Base-by-base conservation (phyloP, 371 early-diverging fungal genomes). In the Dinochytrium kinnereticum region DNA sequence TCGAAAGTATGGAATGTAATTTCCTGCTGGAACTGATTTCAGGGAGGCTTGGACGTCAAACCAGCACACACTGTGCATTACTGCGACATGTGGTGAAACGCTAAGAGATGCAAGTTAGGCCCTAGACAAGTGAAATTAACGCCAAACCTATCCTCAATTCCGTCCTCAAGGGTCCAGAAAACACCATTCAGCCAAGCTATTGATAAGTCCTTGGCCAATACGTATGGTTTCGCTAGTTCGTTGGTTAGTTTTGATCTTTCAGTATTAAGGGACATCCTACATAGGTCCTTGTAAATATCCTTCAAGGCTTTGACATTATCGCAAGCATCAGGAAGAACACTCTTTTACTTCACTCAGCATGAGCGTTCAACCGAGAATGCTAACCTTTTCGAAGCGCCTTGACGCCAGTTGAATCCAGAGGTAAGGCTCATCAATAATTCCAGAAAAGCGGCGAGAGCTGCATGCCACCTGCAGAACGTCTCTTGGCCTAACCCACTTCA, bases 21-120 rank as follows among this genome's bases (percentile, higher is more conserved):
- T 57, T 5, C 57, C 57, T 30, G 57, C 15, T 57, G 57, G 26
- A 24, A 57, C 57, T 7, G n/a, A 26, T 5, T 5, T 7, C 15
- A 57, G 57, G 31, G n/a, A 15, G 5, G 57, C 57, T 30, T 57
- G 57, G 10, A 57, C 57, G 57, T 57, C 57, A 26, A 57, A 57
- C 57, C 57, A 57, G 57, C 57, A 57, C 13, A 57, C 57, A 26
- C 57, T 57, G 5, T 30, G 5, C 26, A 57, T n/a, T 7, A 30
- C n/a, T 5, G 31, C 57, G 13, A 57, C 24, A 10, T 57, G 7
- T 7, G 5, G 13, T 10, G 26, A 26, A 57, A 57, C 31, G 57
- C 57, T 57, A 7, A 7, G 5, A 7, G 26, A 15, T n/a, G 31
- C 13, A 24, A 57, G 57, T 13, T 26, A 24, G 26, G 31, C 24